phyloP scores from a whole-genome alignment of 2,329 filamentous ascomycete species.

The Aplosporella prunicola region DNA sequence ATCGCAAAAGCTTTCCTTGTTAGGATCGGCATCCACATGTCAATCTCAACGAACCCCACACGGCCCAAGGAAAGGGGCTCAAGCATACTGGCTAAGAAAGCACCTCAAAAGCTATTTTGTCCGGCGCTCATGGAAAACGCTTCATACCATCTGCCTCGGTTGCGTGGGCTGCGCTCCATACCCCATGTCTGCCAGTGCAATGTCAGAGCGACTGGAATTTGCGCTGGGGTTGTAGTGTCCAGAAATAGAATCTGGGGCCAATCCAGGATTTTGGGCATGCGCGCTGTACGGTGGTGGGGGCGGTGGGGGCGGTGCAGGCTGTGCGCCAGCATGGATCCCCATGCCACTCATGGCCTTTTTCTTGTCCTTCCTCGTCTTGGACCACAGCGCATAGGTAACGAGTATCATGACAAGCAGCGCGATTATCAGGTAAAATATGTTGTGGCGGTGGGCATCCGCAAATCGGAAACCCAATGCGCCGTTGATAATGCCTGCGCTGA shows the following conservation, averaged over 20 bases:
- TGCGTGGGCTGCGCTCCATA: constrained; percentile 2
- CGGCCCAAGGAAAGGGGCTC: too few relatives aligned
- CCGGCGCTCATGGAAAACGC: too few relatives aligned
- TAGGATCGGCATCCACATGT: too few relatives aligned
- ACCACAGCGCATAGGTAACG: constrained; percentile 8
- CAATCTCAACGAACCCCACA: too few relatives aligned
- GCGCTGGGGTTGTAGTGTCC: too few relatives aligned
- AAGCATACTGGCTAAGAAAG: too few relatives aligned
- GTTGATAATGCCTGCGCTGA: constrained; percentile 16
- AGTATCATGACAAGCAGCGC: constrained; percentile 13
- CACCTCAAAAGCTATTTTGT: too few relatives aligned
- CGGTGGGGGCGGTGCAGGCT: neutral
- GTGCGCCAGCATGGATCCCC: too few relatives aligned
- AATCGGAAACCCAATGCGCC: constrained; percentile 18
- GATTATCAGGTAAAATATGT: constrained; percentile 14
- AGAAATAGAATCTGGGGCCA: neutral
- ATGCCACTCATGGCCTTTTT: constrained; percentile 6
- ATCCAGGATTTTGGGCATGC: neutral
- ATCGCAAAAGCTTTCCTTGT: too few relatives aligned
- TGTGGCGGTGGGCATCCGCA: constrained; percentile 11
- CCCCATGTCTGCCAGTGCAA: constrained; percentile 3
- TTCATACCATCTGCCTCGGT: constrained; percentile 3
- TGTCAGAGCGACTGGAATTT: too few relatives aligned
- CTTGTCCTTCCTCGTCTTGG: neutral
- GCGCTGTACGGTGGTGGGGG: constrained; percentile 3